Conservation (phyloP, 345 rosid species). For the Noccaea bulbosa region DNA sequence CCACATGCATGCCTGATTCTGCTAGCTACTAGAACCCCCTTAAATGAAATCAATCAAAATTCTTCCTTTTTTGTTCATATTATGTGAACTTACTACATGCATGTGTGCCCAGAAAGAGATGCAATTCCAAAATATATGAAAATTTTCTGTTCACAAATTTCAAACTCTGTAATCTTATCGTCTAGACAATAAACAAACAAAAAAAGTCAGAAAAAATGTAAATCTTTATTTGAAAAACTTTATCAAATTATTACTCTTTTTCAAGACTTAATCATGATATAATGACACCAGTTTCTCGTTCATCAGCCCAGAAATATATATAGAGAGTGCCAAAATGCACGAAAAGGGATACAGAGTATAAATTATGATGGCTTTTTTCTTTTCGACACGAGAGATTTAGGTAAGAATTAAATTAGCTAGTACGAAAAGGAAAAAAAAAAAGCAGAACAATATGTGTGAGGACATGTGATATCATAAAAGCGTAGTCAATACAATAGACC, state of each 20-base stretch:
- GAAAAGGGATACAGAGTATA: conserved; percentile 12
- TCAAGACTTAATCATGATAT: conserved; percentile 29
- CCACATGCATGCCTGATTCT: conserved; percentile 65
- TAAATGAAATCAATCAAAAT: conserved; percentile 11
- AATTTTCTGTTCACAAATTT: background rate
- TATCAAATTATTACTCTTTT: background rate
- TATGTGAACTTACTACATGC: conserved; percentile 27
- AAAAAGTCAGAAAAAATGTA: too few relatives aligned
- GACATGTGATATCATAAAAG: conserved; percentile 68
- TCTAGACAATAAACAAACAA: too few relatives aligned
- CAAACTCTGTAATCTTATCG: background rate
- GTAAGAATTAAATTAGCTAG: conserved; percentile 35
- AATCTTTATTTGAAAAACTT: background rate
- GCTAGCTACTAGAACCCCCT: conserved; percentile 18
- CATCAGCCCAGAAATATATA: background rate
- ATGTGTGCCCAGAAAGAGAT: conserved; percentile 27
- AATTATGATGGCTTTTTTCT: conserved; percentile 16
- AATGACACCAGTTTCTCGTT: conserved; percentile 22
- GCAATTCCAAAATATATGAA: background rate
- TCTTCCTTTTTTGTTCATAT: background rate
- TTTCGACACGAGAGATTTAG: conserved; percentile 27
- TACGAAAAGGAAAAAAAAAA: conserved; percentile 28
- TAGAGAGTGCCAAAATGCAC: conserved; percentile 25
- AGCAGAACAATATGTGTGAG: conserved; percentile 31
- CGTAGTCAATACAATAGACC: conserved; percentile 62